Conservation (phyloP, 371 early-diverging fungal species). For the Actinomortierella ambigua region DNA sequence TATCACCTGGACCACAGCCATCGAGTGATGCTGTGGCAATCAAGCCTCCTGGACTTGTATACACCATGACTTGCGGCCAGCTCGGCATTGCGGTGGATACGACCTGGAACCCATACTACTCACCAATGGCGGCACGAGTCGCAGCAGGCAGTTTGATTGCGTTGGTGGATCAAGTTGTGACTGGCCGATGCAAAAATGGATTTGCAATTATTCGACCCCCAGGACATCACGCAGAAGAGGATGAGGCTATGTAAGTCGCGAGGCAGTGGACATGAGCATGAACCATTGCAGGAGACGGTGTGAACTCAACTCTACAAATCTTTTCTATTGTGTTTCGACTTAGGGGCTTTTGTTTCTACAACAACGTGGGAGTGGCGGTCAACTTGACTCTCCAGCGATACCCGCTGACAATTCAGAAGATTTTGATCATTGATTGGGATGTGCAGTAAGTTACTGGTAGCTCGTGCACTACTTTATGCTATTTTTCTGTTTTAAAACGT, state of each 20-base stretch:
- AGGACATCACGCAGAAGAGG: slow-evolving; percentile 72
- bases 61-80: slow-evolving; percentile 61
- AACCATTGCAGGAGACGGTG: too few relatives aligned
- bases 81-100: slow-evolving; percentile 65
- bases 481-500: background rate
- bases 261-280: background rate
- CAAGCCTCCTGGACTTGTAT: slow-evolving; percentile 55
- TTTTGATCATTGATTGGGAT: slow-evolving; percentile 73
- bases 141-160: slow-evolving; percentile 63
- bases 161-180: slow-evolving; percentile 57
- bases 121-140: slow-evolving; percentile 57
- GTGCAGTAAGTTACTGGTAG: slow-evolving; percentile 60
- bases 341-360: slow-evolving; percentile 71
- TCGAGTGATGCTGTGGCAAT: slow-evolving; percentile 38
- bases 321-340: background rate
- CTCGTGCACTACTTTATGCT: background rate
- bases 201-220: slow-evolving; percentile 71
- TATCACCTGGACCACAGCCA: slow-evolving; percentile 35
- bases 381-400: slow-evolving; percentile 54
- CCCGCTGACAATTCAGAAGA: slow-evolving; percentile 54
- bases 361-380: slow-evolving; percentile 72
- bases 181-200: slow-evolving; percentile 62
- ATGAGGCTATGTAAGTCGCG: slow-evolving; percentile 57
- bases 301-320: slow-evolving; percentile 1
- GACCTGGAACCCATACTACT: slow-evolving; percentile 60